These are phyloP conservation scores for Racocetra persica DNA, from an alignment of 371 early-diverging fungal genomes.

Conservation along the genomic window DNA sequence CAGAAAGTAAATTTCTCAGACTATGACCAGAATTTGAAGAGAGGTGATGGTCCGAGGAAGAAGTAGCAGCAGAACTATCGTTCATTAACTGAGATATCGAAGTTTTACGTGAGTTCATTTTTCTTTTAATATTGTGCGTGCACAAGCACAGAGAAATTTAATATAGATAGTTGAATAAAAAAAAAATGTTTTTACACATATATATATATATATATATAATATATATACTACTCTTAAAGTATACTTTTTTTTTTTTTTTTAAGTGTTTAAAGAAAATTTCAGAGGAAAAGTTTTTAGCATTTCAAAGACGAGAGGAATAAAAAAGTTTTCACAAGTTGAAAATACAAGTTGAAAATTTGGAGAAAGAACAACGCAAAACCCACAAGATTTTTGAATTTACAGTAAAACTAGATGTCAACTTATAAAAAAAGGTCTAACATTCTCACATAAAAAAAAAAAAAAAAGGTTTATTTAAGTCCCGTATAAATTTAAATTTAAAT, in stretches of 20 bases:
- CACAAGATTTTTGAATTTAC: no score
- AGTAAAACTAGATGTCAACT: no score
- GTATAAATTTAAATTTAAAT: no score
- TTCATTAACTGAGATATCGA: conserved; percentile 37
- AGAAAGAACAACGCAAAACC: no score
- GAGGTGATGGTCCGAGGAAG: conserved; percentile 6
- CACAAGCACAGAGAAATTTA: no score
- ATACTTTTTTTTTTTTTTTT: not conserved
- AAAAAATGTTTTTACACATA: not conserved
- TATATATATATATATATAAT: not conserved
- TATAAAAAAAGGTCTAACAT: no score
- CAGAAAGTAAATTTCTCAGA: conserved; percentile 8
- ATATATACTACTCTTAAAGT: not conserved
- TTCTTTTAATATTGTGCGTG: not conserved
- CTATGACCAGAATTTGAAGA: conserved; percentile 12
- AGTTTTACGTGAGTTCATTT: conserved; percentile 23
- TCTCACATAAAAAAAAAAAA: no score
- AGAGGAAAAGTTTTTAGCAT: not conserved
- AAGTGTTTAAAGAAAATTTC: not conserved
- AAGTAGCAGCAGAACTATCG: conserved; percentile 7
- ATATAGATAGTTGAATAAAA: not conserved
- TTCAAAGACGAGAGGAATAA: not conserved
- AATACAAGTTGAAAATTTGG: no score
- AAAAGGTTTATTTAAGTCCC: no score
- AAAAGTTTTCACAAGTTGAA: not conserved